Evolutionary conservation across 331 rosid species (phyloP), one percentile per base, ranked within the genome.

Genomic region (Rosa hybrid): DNA sequence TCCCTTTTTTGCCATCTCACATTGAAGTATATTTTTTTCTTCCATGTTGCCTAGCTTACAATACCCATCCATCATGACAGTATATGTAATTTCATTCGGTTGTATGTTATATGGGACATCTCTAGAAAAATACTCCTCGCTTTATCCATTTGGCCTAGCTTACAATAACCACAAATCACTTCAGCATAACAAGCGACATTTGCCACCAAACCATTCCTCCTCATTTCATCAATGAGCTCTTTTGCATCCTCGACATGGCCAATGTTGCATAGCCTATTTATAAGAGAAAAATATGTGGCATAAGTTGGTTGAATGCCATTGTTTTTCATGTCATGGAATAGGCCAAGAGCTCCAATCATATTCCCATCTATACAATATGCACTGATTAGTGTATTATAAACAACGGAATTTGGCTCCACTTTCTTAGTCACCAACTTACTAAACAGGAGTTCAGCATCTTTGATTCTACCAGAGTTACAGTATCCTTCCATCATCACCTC

Each of bases 121-220:
- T 90, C 92, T 76, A 75, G 79, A 79, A 84, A 85, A 78, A 86
- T 82, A 77, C 21, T 86, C 70, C 60, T 39, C n/a, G 54, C 92
- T 73, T 81, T 77, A 77, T 86, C 90, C 93, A 93, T 93, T 85
- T 88, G 90, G 49, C 94, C 97, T 76, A 88, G 82, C 83, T 86
- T 90, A 76, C 92, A 90, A 84, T 91, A 93, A 86, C 97, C 94
- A 64, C 86, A 84, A 80, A 93, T 87, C 62, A 91, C 81, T 82
- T 94, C 93, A 57, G 94, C 91, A 73, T 91, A 93, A 75, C 94
- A 90, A 59, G 84, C 77, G 12, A 90, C 88, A 84, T 85, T 80
- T 17, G 98, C 94, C 82, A 85, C 72, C 83, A 91, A 81, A 44
- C 86, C 84, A 64, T 91, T 92, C 48, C 70, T 78, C 86, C 90